These are phyloP conservation scores for Corymbia maculata DNA, from an alignment of 345 rosid genomes.

Conservation along the genomic window DNA sequence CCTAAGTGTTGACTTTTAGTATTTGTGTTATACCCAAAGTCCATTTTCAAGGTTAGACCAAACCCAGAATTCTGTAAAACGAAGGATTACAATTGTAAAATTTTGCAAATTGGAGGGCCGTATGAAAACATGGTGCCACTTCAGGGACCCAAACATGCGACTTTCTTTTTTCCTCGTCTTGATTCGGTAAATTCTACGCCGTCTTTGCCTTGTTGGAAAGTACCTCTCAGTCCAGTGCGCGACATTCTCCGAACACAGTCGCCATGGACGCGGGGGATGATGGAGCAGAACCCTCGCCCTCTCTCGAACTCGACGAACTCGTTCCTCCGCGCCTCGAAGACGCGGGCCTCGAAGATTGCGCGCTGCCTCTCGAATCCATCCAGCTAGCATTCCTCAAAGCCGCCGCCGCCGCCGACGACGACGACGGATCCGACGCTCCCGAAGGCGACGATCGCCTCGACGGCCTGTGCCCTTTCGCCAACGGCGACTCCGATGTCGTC, in stretches of 20 bases:
- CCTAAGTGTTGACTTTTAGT: too few relatives aligned
- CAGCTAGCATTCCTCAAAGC: slow-evolving; percentile 58
- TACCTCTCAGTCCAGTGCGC: too few relatives aligned
- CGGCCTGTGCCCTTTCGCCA: too few relatives aligned
- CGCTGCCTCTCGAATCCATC: slow-evolving; percentile 50
- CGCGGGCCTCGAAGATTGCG: slow-evolving; percentile 67
- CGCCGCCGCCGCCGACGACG: slow-evolving; percentile 22
- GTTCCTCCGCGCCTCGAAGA: slow-evolving; percentile 55
- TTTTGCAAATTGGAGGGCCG: not conserved
- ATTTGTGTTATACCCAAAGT: too few relatives aligned
- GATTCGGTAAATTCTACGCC: not conserved
- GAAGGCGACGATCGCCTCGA: not conserved
- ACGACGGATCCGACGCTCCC: not conserved
- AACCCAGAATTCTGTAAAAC: not conserved
- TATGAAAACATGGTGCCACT: not conserved
- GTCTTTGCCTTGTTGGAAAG: not conserved
- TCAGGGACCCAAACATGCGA: not conserved
- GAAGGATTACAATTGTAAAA: not conserved
- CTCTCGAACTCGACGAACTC: slow-evolving; percentile 7
- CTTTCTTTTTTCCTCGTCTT: not conserved
- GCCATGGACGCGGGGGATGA: not conserved
- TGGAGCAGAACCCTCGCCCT: not conserved
- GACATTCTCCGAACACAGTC: not conserved
- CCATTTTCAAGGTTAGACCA: too few relatives aligned
- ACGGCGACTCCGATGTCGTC: not conserved